A percentile compares a stretch with the other conserved stretches of the same genome.
These are phyloP conservation scores for Exophiala sideris DNA, from an alignment of 2,329 filamentous ascomycete species.

Conservation along the genomic window DNA sequence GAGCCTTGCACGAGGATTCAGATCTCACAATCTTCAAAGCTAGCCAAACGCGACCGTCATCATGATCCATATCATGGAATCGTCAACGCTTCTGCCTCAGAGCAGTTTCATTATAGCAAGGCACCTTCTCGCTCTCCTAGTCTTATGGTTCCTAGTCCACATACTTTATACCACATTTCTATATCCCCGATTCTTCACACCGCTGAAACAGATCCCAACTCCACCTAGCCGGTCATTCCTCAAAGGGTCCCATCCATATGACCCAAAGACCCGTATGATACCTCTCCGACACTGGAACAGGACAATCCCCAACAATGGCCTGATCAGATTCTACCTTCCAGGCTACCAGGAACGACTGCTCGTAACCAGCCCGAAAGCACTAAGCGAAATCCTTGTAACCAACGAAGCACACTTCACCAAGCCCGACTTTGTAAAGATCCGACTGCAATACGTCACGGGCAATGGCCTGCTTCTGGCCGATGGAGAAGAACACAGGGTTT, in stretches of 20 bases:
- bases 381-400: constrained; percentile 65
- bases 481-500: constrained; percentile 76
- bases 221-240: neutral
- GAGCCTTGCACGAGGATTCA: too few relatives aligned
- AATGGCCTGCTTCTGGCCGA: constrained; percentile 66
- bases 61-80: too few relatives aligned
- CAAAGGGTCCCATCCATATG: neutral
- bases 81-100: too few relatives aligned
- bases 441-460: constrained; percentile 37
- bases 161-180: neutral
- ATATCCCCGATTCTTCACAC: neutral
- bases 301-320: constrained; percentile 60
- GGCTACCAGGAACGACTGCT: constrained; percentile 39
- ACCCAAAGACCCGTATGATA: neutral
- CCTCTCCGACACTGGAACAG: neutral
- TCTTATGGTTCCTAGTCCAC: neutral
- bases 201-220: neutral
- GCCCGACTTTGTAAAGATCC: constrained; percentile 46
- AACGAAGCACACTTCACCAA: constrained; percentile 63
- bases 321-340: constrained; percentile 66
- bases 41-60: too few relatives aligned
- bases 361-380: constrained; percentile 58
- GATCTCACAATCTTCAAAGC: too few relatives aligned
- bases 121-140: too few relatives aligned
- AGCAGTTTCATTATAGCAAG: too few relatives aligned